These are phyloP conservation scores for Bipolaris gigantea DNA, from an alignment of 2,329 filamentous ascomycete genomes.

Conservation along the genomic window DNA sequence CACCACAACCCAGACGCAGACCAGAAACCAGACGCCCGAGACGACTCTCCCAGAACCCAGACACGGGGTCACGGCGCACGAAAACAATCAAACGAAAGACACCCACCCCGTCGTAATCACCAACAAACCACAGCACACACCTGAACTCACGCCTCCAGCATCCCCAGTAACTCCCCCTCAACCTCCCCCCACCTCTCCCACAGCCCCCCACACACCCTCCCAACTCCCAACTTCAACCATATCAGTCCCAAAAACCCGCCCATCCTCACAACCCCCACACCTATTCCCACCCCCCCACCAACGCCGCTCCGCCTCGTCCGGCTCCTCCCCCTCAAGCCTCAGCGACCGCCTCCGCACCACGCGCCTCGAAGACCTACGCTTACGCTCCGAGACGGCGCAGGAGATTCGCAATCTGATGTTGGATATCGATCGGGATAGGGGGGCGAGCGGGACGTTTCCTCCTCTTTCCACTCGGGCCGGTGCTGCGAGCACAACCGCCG, in stretches of 20 bases:
- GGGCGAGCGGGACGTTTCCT: neutral
- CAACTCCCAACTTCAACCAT: too few species aligned
- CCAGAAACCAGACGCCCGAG: neutral
- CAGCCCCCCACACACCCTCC: too few species aligned
- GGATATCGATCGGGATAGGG: neutral
- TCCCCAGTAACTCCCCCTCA: neutral
- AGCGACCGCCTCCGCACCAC: conserved; percentile 1
- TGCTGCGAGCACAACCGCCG: too few species aligned
- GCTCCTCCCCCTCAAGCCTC: conserved; percentile 2
- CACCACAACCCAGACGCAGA: neutral
- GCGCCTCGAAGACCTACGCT: conserved; percentile 1
- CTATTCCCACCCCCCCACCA: neutral
- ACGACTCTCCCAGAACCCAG: neutral
- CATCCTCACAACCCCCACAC: neutral
- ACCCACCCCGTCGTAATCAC: neutral
- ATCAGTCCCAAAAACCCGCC: neutral
- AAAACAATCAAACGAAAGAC: neutral
- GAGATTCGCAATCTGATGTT: conserved; percentile 6
- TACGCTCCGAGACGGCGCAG: neutral
- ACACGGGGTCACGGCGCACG: neutral
- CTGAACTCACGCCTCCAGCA: neutral
- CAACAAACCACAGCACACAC: neutral
- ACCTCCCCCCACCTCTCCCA: too few species aligned
- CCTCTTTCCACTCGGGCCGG: too few species aligned
- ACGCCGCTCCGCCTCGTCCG: neutral